These are phyloP conservation scores for Amylostereum areolatum DNA, from an alignment of 1,284 basidiomycete species.

Conservation along the genomic window DNA sequence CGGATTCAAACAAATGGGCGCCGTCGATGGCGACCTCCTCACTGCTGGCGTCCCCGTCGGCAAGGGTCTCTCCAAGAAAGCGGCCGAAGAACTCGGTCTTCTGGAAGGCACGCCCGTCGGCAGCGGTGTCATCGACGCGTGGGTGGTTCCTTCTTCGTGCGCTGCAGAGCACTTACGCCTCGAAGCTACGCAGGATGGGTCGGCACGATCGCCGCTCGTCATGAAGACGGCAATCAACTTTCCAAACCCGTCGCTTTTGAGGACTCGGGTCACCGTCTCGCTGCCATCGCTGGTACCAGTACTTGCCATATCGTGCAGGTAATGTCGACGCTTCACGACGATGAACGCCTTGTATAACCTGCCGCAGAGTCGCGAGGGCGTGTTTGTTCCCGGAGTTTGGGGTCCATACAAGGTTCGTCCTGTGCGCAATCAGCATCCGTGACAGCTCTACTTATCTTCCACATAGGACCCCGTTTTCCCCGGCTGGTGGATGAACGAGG, in stretches of 20 bases:
- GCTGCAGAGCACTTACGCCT: conserved; percentile 3
- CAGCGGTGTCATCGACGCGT: conserved; percentile 94
- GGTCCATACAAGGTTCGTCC: conserved; percentile 80
- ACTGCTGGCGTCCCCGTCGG: conserved; percentile 94
- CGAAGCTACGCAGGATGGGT: conserved; percentile 95
- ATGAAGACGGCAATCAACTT: conserved; percentile 49
- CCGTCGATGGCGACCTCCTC: conserved; percentile 56
- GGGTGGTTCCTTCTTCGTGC: conserved; percentile 20
- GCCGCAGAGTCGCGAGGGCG: conserved; percentile 67
- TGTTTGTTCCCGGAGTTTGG: conserved; percentile 94
- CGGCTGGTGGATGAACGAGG: conserved; percentile 99
- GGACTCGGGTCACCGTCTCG: conserved; percentile 78
- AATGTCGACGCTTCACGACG: not conserved
- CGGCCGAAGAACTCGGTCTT: conserved; percentile 85
- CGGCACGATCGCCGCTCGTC: conserved; percentile 87
- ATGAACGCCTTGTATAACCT: conserved; percentile 16
- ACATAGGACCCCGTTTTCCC: conserved; percentile 78
- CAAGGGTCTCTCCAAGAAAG: conserved; percentile 69
- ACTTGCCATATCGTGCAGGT: conserved; percentile 93
- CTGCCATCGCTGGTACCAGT: conserved; percentile 92
- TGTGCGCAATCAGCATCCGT: not conserved
- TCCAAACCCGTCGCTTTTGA: conserved; percentile 53
- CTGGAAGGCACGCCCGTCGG: conserved; percentile 89
- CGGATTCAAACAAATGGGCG: conserved; percentile 78
- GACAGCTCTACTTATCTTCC: not conserved